phyloP scores from a whole-genome alignment of 2,329 filamentous ascomycete species.

The Penicillium sp. region DNA sequence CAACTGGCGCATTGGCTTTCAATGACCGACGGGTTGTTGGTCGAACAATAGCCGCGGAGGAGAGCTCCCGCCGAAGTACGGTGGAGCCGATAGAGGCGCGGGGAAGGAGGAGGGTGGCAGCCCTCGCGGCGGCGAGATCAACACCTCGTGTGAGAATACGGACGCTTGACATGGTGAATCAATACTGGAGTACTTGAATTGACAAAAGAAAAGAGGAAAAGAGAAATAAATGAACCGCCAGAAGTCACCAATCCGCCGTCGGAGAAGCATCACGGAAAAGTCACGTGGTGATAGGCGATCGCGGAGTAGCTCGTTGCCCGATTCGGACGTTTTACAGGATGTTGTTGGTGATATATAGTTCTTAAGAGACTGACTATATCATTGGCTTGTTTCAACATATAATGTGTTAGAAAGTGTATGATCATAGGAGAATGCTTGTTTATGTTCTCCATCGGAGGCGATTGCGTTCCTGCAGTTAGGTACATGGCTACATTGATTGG shows the following conservation, averaged over 20 bases:
- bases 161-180: slow-evolving; percentile 31
- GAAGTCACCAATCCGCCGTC: slow-evolving; percentile 18
- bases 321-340: not conserved
- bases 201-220: slow-evolving; percentile 13
- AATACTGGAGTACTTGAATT: slow-evolving; percentile 20
- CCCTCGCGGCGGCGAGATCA: slow-evolving; percentile 32
- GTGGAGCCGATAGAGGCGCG: slow-evolving; percentile 35
- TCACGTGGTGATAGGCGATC: slow-evolving; percentile 41
- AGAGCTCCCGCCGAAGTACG: slow-evolving; percentile 31
- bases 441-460: too few relatives aligned
- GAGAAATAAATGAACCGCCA: slow-evolving; percentile 13
- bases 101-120: slow-evolving; percentile 26
- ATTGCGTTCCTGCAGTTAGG: not conserved
- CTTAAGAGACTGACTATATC: not conserved
- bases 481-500: not conserved
- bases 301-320: slow-evolving; percentile 20
- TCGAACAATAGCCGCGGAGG: slow-evolving; percentile 28
- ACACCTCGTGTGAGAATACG: slow-evolving; percentile 32
- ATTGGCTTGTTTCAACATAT: not conserved
- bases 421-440: fast-evolving
- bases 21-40: slow-evolving; percentile 20
- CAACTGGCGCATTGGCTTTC: slow-evolving; percentile 14
- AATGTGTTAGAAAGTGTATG: not conserved
- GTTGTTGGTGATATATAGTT: not conserved
- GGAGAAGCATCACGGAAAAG: slow-evolving; percentile 35